phyloP scores from a whole-genome alignment of 805 yeast species.

The Cyberlindnera mississippiensis region DNA sequence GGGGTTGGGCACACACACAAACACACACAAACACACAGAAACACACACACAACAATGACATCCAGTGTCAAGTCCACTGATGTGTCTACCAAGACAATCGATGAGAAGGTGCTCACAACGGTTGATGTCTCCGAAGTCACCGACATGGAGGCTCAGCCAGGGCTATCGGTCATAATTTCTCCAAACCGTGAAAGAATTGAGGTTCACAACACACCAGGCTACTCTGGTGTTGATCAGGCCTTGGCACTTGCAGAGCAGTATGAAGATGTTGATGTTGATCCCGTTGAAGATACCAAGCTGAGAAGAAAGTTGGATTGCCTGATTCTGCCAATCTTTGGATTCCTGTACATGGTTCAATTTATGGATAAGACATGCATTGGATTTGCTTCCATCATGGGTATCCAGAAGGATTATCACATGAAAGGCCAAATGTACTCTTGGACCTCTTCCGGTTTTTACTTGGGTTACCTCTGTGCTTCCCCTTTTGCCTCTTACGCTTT shows the following conservation, averaged over 20 bases:
- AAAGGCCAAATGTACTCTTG: not conserved
- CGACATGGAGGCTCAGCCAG: slow-evolving; percentile 13
- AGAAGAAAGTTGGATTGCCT: not conserved
- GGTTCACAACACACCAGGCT: slow-evolving; percentile 3
- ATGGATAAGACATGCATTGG: not conserved
- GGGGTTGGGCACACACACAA: too few relatives aligned
- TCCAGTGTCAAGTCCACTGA: too few relatives aligned
- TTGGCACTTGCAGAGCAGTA: slow-evolving; percentile 14
- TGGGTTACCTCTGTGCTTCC: not conserved
- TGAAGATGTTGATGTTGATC: slow-evolving; percentile 16
- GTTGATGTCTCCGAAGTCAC: slow-evolving; percentile 1
- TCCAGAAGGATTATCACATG: not conserved
- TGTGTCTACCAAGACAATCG: too few relatives aligned
- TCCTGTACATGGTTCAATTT: not conserved
- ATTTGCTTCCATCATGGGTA: not conserved
- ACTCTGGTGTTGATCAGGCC: slow-evolving; percentile 23
- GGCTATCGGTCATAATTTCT: slow-evolving; percentile 10
- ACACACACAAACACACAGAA: too few relatives aligned
- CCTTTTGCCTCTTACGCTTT: not conserved
- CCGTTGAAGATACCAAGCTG: slow-evolving; percentile 23
- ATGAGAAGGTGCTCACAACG: slow-evolving; percentile 2
- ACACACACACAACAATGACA: too few relatives aligned
- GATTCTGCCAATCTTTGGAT: not conserved
- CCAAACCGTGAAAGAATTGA: slow-evolving; percentile 10
- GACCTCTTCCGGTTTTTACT: not conserved